Conservation (phyloP, 2,329 filamentous ascomycete genomes). For the Penicillium sp. region DNA sequence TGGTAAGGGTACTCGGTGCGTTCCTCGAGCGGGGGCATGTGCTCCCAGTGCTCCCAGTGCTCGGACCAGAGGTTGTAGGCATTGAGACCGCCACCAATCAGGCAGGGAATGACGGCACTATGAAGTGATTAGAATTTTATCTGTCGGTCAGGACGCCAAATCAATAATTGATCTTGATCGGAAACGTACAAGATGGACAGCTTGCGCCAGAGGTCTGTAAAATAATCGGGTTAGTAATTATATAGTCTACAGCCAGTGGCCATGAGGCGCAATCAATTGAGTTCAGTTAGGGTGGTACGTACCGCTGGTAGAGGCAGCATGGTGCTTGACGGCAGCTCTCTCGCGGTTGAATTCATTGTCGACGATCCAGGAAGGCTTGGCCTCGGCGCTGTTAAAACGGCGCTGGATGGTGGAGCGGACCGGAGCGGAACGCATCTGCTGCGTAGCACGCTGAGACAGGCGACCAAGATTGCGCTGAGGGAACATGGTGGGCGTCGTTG, state of each 20-base stretch:
- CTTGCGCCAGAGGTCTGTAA: slow-evolving; percentile 86
- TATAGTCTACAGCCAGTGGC: neutral
- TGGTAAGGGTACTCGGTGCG: slow-evolving; percentile 91
- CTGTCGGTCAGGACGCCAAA: neutral
- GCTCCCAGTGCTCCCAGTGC: slow-evolving; percentile 94
- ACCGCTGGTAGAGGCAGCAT: slow-evolving; percentile 83
- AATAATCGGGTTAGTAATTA: slow-evolving; percentile 27
- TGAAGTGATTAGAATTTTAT: slow-evolving; percentile 6
- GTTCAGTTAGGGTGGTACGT: slow-evolving; percentile 38
- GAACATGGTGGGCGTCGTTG: slow-evolving; percentile 54
- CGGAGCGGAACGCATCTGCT: slow-evolving; percentile 57
- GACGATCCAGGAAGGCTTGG: slow-evolving; percentile 57
- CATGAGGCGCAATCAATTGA: slow-evolving; percentile 6
- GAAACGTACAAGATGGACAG: slow-evolving; percentile 85
- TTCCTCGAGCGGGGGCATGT: slow-evolving; percentile 85
- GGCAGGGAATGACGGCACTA: slow-evolving; percentile 71
- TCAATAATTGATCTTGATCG: neutral
- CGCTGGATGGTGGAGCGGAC: slow-evolving; percentile 62
- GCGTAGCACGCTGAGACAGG: slow-evolving; percentile 60
- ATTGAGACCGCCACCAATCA: slow-evolving; percentile 72
- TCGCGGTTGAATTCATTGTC: slow-evolving; percentile 95
- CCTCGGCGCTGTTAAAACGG: slow-evolving; percentile 64
- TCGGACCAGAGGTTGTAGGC: slow-evolving; percentile 89
- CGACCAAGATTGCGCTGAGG: slow-evolving; percentile 62
- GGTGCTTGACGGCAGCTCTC: slow-evolving; percentile 83